A percentile compares a stretch with the other conserved stretches of the same genome.
phyloP scores from a whole-genome alignment of 2,329 filamentous ascomycete species.

The Monilinia aucupariae region DNA sequence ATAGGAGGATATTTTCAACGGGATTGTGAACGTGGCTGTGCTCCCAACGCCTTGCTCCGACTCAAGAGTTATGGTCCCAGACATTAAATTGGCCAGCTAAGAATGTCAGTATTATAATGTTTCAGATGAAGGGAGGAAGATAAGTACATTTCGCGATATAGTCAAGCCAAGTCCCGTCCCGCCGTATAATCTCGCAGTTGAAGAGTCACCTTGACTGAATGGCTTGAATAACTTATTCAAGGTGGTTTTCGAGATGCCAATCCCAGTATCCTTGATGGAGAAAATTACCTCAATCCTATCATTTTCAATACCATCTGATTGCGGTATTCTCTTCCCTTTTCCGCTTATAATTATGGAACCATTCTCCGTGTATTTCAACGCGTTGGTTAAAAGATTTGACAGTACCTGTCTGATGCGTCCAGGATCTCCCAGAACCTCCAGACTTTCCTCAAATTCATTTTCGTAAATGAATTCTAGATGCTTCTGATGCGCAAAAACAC shows the following conservation, averaged over 20 bases:
- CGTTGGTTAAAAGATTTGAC: slow-evolving; percentile 75
- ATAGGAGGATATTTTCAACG: slow-evolving; percentile 23
- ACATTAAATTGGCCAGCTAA: slow-evolving; percentile 28
- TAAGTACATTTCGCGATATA: slow-evolving; percentile 48
- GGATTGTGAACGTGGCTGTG: slow-evolving; percentile 26
- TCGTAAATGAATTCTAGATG: slow-evolving; percentile 49
- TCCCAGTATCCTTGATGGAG: slow-evolving; percentile 69
- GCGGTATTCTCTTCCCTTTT: slow-evolving; percentile 28
- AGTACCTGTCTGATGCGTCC: slow-evolving; percentile 71
- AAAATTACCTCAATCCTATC: slow-evolving; percentile 52
- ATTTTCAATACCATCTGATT: slow-evolving; percentile 31
- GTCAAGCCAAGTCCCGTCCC: slow-evolving; percentile 73
- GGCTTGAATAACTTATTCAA: slow-evolving; percentile 70
- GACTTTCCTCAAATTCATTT: slow-evolving; percentile 60
- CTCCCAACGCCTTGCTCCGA: slow-evolving; percentile 22
- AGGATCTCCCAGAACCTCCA: slow-evolving; percentile 60
- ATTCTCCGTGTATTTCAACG: slow-evolving; percentile 74
- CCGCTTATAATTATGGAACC: slow-evolving; percentile 50
- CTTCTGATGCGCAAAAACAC: slow-evolving; percentile 59
- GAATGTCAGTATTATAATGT: background rate
- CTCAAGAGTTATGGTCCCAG: slow-evolving; percentile 23
- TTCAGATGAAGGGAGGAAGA: background rate
- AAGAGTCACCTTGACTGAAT: slow-evolving; percentile 73
- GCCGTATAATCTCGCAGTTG: slow-evolving; percentile 73
- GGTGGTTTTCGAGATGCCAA: slow-evolving; percentile 63